Conservation (phyloP, 129 eudicot species). For the Pittosporum tobira region DNA sequence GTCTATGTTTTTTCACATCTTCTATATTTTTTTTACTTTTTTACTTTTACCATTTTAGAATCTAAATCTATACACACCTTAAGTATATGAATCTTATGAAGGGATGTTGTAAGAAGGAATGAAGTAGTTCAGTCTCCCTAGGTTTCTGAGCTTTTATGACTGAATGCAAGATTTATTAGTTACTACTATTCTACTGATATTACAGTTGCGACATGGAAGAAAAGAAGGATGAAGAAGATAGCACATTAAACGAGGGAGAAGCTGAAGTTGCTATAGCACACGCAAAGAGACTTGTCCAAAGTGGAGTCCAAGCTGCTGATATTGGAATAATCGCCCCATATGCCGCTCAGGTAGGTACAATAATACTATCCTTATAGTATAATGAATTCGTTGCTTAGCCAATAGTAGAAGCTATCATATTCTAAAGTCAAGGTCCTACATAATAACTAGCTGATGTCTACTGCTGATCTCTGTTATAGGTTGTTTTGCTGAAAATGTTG, state of each 20-base stretch:
- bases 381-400: background rate
- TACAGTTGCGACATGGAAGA: conserved; percentile 95
- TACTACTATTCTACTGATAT: background rate
- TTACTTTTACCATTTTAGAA: too few species aligned
- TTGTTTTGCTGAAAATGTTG: conserved; percentile 60
- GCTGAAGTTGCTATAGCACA: conserved; percentile 92
- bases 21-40: too few species aligned
- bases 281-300: conserved; percentile 74
- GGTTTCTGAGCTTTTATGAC: background rate
- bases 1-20: too few species aligned
- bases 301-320: conserved; percentile 83
- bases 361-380: background rate
- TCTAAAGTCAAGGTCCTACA: background rate
- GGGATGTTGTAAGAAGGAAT: background rate
- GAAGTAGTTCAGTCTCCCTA: background rate
- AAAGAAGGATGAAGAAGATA: conserved; percentile 97
- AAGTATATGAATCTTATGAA: background rate
- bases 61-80: background rate
- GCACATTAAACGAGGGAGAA: conserved; percentile 95
- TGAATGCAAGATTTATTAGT: background rate
- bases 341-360: conserved; percentile 92
- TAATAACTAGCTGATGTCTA: background rate
- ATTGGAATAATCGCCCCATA: conserved; percentile 94
- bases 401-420: too few species aligned
- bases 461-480: conserved; percentile 27